Evolutionary conservation across 192 early-diverging fungal genomes (phyloP).

Genomic region (Nowakowskiella sp.): DNA sequence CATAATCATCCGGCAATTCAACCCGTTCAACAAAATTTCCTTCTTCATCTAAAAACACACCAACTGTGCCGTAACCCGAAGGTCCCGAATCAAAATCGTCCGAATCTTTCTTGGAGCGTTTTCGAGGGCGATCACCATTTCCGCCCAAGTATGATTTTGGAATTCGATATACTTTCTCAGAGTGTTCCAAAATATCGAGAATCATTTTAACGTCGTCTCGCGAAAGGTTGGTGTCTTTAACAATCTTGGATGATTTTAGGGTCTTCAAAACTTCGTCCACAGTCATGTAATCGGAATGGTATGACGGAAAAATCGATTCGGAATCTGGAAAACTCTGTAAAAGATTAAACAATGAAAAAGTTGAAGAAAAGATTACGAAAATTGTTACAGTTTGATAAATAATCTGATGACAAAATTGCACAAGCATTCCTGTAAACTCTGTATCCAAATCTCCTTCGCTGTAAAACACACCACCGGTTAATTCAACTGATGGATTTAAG

Average conservation of each 20-base stretch:
- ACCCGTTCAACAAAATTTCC: conserved; percentile 28
- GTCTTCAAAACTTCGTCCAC: too few species aligned
- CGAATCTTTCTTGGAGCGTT: too few species aligned
- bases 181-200: conserved; percentile 76
- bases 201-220: conserved; percentile 65
- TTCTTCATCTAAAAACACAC: too few species aligned
- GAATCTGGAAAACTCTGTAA: conserved; percentile 48
- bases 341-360: background rate
- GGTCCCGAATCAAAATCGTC: too few species aligned
- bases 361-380: background rate
- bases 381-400: background rate
- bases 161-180: conserved; percentile 72
- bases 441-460: conserved; percentile 86
- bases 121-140: conserved; percentile 10
- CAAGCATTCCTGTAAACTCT: conserved; percentile 79
- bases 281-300: conserved; percentile 62
- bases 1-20: conserved; percentile 38
- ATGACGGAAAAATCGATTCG: conserved; percentile 51
- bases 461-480: conserved; percentile 91
- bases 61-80: too few species aligned
- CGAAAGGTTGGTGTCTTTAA: conserved; percentile 64
- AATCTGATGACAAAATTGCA: conserved; percentile 50
- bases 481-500: conserved; percentile 70
- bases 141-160: conserved; percentile 30
- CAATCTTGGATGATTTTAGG: conserved; percentile 65